A percentile compares a stretch with the other conserved stretches of the same genome.
Evolutionary conservation across 139 green algal species (phyloP).

Genomic region (Tetraselmis chui): DNA sequence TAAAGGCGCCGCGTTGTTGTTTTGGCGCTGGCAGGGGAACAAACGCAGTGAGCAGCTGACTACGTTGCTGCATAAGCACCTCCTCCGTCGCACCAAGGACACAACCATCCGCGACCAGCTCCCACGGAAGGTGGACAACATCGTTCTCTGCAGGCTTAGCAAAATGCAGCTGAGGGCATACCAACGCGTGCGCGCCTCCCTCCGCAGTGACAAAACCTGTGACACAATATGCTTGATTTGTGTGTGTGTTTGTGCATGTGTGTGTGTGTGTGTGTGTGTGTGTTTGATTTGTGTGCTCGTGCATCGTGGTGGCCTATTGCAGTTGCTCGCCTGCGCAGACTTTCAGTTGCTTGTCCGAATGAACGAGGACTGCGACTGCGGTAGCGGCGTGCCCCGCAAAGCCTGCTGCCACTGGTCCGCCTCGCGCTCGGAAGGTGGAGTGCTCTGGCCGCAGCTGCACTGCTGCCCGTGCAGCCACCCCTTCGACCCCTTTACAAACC

Average conservation of each 20-base stretch:
- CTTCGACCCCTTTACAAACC: constrained; percentile 19
- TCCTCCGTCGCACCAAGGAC: constrained; percentile 66
- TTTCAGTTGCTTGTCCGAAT: constrained; percentile 41
- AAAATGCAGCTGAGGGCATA: constrained; percentile 54
- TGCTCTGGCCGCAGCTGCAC: constrained; percentile 60
- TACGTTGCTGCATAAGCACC: constrained; percentile 17
- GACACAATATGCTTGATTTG: too few species aligned
- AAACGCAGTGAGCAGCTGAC: constrained; percentile 25
- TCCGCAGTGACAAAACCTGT: too few species aligned
- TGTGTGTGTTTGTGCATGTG: too few species aligned
- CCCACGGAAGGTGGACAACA: constrained; percentile 60
- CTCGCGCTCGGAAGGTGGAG: constrained; percentile 28
- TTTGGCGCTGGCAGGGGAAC: background rate
- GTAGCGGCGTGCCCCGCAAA: background rate
- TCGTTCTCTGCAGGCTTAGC: constrained; percentile 65
- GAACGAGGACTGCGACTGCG: constrained; percentile 38
- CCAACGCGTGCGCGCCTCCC: constrained; percentile 18
- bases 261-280: too few species aligned
- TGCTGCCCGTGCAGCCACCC: constrained; percentile 36
- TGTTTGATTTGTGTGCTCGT: too few species aligned
- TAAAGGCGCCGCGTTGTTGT: too few species aligned
- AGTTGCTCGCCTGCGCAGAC: constrained; percentile 39
- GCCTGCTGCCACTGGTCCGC: constrained; percentile 34
- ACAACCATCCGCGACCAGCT: constrained; percentile 49
- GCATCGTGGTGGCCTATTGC: too few species aligned